Evolutionary conservation across 2,329 filamentous ascomycete genomes (phyloP).

Genomic region (Colletotrichum tanaceti): DNA sequence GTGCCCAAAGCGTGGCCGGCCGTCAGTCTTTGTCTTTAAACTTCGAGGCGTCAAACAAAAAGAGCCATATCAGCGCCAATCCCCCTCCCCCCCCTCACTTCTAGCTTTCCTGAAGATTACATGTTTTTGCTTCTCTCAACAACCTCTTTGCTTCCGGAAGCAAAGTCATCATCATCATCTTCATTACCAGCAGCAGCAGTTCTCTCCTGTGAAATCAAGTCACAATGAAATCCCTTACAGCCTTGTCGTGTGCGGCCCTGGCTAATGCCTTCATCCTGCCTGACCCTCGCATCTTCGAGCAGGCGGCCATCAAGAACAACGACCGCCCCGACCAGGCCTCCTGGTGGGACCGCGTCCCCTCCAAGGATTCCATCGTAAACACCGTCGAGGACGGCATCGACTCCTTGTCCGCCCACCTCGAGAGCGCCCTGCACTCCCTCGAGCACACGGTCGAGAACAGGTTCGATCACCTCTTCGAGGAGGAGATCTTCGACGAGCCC

Average conservation of each 20-base stretch:
- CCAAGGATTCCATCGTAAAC: constrained; percentile 50
- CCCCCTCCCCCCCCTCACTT: not conserved
- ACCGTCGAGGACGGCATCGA: constrained; percentile 49
- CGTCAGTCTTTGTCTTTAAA: not conserved
- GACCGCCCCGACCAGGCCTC: constrained; percentile 46
- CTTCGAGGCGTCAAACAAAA: constrained; percentile 10
- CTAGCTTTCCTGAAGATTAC: too few species aligned
- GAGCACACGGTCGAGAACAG: constrained; percentile 46
- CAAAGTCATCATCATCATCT: not conserved
- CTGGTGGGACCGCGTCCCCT: constrained; percentile 49
- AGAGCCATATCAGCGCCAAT: constrained; percentile 4
- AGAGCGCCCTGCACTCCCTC: constrained; percentile 49
- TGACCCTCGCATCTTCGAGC: constrained; percentile 58
- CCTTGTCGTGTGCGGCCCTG: constrained; percentile 62
- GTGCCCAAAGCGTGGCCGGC: not conserved
- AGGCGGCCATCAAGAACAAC: constrained; percentile 51
- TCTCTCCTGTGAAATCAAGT: not conserved
- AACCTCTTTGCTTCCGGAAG: constrained; percentile 13
- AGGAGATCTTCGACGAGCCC: constrained; percentile 41
- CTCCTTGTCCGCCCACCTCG: constrained; percentile 42
- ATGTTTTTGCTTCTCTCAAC: not conserved
- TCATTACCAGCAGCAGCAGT: not conserved
- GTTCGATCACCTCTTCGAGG: constrained; percentile 41
- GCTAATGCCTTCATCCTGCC: constrained; percentile 65
- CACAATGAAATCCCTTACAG: constrained; percentile 58